Evolutionary conservation across 768 basidiomycete species (phyloP).

Genomic region (Mycena polygramma): DNA sequence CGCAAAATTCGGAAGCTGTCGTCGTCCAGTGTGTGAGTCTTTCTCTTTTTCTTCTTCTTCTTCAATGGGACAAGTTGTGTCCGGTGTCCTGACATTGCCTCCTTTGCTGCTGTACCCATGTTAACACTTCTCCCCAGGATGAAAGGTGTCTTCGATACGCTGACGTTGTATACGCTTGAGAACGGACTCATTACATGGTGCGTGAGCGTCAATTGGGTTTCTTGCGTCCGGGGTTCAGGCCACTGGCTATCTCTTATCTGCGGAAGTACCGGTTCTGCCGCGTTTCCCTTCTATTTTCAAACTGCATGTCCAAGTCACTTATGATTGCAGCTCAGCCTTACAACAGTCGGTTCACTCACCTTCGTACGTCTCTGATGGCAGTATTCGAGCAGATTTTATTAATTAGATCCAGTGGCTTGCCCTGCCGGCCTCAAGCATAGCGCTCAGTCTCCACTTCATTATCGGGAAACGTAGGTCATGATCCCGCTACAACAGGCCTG

Average conservation of each 20-base stretch:
- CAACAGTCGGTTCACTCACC: slow-evolving; percentile 56
- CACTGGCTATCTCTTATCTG: no score
- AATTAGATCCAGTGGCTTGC: slow-evolving; percentile 52
- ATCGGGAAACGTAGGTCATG: slow-evolving; percentile 58
- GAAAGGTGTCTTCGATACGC: slow-evolving; percentile 53
- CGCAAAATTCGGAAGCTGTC: slow-evolving; percentile 46
- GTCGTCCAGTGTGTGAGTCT: slow-evolving; percentile 46
- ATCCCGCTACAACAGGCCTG: neutral
- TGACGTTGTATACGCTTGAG: slow-evolving; percentile 59
- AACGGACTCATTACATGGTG: slow-evolving; percentile 58
- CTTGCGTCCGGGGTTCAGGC: no score
- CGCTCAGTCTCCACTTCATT: slow-evolving; percentile 63
- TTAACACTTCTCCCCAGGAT: slow-evolving; percentile 42
- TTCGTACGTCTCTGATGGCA: slow-evolving; percentile 49
- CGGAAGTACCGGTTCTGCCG: no score
- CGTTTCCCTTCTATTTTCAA: neutral
- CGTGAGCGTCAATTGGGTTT: slow-evolving; percentile 42
- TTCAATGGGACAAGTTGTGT: neutral
- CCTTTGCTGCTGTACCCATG: neutral
- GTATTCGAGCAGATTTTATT: neutral
- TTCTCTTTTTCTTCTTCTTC: neutral
- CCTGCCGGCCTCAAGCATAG: slow-evolving; percentile 57
- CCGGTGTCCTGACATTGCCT: neutral
- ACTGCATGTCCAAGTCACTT: neutral
- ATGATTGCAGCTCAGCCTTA: slow-evolving; percentile 45